Evolutionary conservation across 306 rosid genomes (phyloP), one percentile per base, ranked within the genome.

Genomic region (Dryas octopetala): DNA sequence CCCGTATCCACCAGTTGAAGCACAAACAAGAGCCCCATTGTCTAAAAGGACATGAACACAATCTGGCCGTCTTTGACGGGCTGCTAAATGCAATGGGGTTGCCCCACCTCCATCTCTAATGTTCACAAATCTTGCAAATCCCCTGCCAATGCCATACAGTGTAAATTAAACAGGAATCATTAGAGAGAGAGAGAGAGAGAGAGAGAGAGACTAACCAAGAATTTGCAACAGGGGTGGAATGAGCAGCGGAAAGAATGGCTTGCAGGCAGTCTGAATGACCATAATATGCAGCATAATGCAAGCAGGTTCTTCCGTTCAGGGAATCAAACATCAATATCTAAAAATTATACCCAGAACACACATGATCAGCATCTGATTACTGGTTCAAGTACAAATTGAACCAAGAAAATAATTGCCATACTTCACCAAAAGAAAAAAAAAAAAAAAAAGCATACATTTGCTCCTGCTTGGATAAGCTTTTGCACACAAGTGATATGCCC

Each of bases 261-360:
- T 83, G 88, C 48, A 93, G 85, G 83, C 93, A 93, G 78, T 88
- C 93, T n/a, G 85, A 74, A 75, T 91, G 89, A 41, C 98, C 97
- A 80, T 86, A 78, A 76, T 84, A 91, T 48, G 98, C 91, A 28
- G 96, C 98, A 83, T 86, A 88, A 74, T 93, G 97, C 88, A 93
- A 84, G 76, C 97, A 93, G 57, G 98, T 93, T 80, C 98, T 79
- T 74, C 91, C 77, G 12, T 89, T 85, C 50, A 83, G 55, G 17
- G 96, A 84, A 84, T 93, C 98, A 81, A 93, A 93, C 96, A 89
- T 89, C 83, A 93, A 83, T 68, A 88, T 85, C 98, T 93, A 78
- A 62, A 78, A 74, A 79, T 64, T 46, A 85, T 2, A 82, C 57
- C 44, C 51, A 62, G 14, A 60, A 13, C 70, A 58, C 70, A 15